Conservation (phyloP, 2,329 filamentous ascomycete species). For the Plenodomus lindquistii region DNA sequence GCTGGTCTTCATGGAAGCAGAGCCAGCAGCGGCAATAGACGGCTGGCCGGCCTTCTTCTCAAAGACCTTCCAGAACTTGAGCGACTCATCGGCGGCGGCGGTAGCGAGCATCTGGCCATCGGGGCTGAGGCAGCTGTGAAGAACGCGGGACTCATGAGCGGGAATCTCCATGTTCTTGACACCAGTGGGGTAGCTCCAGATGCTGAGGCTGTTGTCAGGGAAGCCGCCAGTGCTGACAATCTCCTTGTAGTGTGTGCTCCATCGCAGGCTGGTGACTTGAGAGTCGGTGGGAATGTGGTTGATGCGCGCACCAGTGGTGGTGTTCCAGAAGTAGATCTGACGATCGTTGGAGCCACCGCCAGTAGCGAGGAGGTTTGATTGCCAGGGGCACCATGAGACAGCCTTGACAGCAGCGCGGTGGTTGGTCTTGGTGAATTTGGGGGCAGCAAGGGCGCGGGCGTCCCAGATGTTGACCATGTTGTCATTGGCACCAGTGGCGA, state of each 20-base stretch:
- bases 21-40: conserved; percentile 64
- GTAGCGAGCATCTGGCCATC: conserved; percentile 98
- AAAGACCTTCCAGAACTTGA: conserved; percentile 99
- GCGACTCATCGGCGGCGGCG: conserved; percentile 89
- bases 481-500: conserved; percentile 97
- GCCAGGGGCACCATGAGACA: conserved; percentile 98
- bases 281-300: conserved; percentile 99
- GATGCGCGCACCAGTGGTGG: conserved; percentile 92
- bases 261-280: conserved; percentile 93
- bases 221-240: conserved; percentile 97
- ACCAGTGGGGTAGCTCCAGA: conserved; percentile 97
- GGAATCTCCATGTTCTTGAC: conserved; percentile 98
- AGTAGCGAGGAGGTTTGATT: conserved; percentile 93
- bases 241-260: conserved; percentile 97
- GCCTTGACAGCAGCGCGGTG: conserved; percentile 99
- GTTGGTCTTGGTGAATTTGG: conserved; percentile 99
- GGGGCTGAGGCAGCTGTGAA: conserved; percentile 95
- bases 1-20: conserved; percentile 74
- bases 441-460: conserved; percentile 85
- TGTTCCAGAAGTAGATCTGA: conserved; percentile 99
- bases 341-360: conserved; percentile 95
- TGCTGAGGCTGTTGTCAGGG: conserved; percentile 98
- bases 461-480: conserved; percentile 99
- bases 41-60: conserved; percentile 91
- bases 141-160: conserved; percentile 92